A percentile compares a stretch with the other conserved stretches of the same genome.
phyloP scores from a whole-genome alignment of 768 basidiomycete genomes.

The Hygrocybe punicea region DNA sequence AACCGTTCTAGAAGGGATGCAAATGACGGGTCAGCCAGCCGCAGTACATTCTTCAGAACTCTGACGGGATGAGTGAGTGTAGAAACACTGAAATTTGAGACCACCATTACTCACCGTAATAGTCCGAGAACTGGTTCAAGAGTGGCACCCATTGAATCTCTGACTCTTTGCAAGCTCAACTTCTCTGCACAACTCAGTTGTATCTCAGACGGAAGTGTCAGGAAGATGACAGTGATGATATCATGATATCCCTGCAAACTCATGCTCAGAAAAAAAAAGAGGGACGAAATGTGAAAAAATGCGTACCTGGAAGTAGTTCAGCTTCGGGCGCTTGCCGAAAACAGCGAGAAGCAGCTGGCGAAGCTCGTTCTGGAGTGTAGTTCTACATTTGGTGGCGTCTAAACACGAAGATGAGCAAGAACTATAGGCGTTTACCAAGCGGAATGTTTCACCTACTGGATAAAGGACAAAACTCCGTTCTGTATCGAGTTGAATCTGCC shows the following conservation, averaged over 20 bases:
- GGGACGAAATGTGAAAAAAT: neutral
- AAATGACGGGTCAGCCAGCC: slow-evolving; percentile 65
- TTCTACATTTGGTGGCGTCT: slow-evolving; percentile 38
- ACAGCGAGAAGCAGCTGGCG: slow-evolving; percentile 70
- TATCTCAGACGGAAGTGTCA: slow-evolving; percentile 63
- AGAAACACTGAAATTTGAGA: neutral
- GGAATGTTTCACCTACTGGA: slow-evolving; percentile 65
- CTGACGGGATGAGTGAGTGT: slow-evolving; percentile 34
- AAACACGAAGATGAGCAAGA: slow-evolving; percentile 1
- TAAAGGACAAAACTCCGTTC: slow-evolving; percentile 92
- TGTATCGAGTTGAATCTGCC: slow-evolving; percentile 84
- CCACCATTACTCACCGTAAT: slow-evolving; percentile 47
- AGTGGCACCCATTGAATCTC: slow-evolving; percentile 85
- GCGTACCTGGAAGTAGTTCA: slow-evolving; percentile 80
- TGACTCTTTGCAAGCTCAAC: slow-evolving; percentile 69
- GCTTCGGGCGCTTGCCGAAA: slow-evolving; percentile 65
- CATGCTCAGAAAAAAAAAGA: neutral
- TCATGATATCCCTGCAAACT: slow-evolving; percentile 80
- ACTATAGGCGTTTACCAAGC: neutral
- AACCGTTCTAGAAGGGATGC: slow-evolving; percentile 67
- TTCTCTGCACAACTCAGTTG: slow-evolving; percentile 63
- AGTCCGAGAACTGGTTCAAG: slow-evolving; percentile 84
- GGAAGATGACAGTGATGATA: slow-evolving; percentile 77
- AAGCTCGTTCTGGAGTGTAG: slow-evolving; percentile 60
- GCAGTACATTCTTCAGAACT: slow-evolving; percentile 69